Evolutionary conservation across 2,329 filamentous ascomycete species (phyloP).

Genomic region (Microdochium bolleyi): DNA sequence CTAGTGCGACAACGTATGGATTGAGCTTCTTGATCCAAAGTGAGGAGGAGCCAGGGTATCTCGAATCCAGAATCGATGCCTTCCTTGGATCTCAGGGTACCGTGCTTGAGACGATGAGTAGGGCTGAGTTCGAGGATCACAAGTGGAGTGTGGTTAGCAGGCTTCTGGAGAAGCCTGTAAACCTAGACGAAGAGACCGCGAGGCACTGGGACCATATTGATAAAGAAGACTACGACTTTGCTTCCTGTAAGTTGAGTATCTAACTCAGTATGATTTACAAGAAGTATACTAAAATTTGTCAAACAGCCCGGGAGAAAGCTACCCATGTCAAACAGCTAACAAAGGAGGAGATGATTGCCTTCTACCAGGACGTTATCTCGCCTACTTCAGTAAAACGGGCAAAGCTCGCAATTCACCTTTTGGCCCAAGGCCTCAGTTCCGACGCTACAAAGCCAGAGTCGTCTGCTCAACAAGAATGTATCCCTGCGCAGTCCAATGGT

Average conservation of each 20-base stretch:
- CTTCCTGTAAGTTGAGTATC: constrained; percentile 57
- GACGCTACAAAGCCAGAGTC: constrained; percentile 31
- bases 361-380: constrained; percentile 69
- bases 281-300: not conserved
- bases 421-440: constrained; percentile 56
- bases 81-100: constrained; percentile 66
- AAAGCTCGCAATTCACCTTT: constrained; percentile 79
- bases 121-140: constrained; percentile 80
- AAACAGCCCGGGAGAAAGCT: constrained; percentile 65
- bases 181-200: constrained; percentile 74
- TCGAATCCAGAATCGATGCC: constrained; percentile 79
- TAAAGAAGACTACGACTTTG: constrained; percentile 83
- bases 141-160: constrained; percentile 85
- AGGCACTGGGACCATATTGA: constrained; percentile 81
- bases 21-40: constrained; percentile 92
- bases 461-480: constrained; percentile 19
- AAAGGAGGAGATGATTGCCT: constrained; percentile 72
- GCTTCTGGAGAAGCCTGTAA: constrained; percentile 85
- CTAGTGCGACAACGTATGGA: constrained; percentile 69
- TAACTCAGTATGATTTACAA: too few species aligned
- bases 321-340: constrained; percentile 64
- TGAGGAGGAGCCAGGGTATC: constrained; percentile 73
- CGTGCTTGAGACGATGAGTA: constrained; percentile 66
- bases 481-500: constrained; percentile 32
- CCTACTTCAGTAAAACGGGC: constrained; percentile 65